phyloP scores from a whole-genome alignment of 495 filamentous ascomycete genomes.

The Bryoglossum gracile region DNA sequence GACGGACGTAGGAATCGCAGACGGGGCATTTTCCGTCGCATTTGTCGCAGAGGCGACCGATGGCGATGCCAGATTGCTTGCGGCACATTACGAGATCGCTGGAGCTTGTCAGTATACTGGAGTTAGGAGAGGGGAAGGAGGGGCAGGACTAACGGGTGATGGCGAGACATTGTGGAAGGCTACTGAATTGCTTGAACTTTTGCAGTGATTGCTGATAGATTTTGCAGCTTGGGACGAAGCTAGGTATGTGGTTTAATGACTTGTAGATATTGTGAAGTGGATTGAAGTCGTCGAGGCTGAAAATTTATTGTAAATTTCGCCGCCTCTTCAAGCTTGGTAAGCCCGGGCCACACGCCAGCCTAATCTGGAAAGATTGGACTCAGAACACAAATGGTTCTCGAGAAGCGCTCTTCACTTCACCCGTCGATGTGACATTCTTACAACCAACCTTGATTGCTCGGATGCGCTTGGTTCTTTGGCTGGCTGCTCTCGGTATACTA shows the following conservation, averaged over 20 bases:
- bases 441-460: too few relatives aligned
- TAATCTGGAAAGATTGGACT: too few relatives aligned
- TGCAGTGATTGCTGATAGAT: not conserved
- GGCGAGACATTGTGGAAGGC: constrained; percentile 54
- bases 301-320: constrained; percentile 12
- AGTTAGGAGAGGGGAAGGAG: constrained; percentile 5
- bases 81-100: constrained; percentile 99
- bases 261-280: not conserved
- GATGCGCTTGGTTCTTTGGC: too few relatives aligned
- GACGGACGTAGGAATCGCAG: constrained; percentile 97
- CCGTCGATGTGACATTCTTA: too few relatives aligned
- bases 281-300: not conserved
- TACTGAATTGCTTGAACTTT: constrained; percentile 5
- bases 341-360: constrained; percentile 16
- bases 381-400: too few relatives aligned
- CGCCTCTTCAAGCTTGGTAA: constrained; percentile 20
- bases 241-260: not conserved
- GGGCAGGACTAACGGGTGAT: constrained; percentile 58
- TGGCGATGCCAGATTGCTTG: constrained; percentile 95
- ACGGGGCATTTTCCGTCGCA: constrained; percentile 99
- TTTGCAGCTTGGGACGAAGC: not conserved
- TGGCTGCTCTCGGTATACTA: too few relatives aligned
- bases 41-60: constrained; percentile 99
- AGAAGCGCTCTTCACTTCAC: too few relatives aligned
- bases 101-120: constrained; percentile 32